Evolutionary conservation across 352 stramenopile genomes (phyloP).

Genomic region (Globisporangium uncinulatum): DNA sequence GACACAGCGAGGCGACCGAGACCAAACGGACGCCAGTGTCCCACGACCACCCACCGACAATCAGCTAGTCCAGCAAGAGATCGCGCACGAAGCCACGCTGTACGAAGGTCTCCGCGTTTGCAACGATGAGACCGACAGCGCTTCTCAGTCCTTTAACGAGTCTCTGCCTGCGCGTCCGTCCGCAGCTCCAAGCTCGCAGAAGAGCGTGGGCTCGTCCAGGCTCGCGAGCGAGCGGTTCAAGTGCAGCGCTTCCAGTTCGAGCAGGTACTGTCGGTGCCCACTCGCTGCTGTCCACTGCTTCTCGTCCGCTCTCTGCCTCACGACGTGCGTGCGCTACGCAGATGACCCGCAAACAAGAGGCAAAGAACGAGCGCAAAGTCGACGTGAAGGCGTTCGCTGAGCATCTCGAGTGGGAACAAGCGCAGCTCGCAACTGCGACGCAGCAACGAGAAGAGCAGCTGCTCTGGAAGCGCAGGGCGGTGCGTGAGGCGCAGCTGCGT

Average conservation of each 20-base stretch:
- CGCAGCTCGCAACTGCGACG: conserved; percentile 19
- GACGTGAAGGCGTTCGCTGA: conserved; percentile 21
- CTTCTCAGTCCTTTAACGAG: neutral
- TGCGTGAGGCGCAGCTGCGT: conserved; percentile 18
- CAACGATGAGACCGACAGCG: neutral
- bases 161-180: neutral
- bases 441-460: conserved; percentile 8
- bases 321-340: conserved; percentile 2
- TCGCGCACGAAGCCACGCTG: conserved; percentile 4
- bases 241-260: conserved; percentile 16
- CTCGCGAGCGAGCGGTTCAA: conserved; percentile 7
- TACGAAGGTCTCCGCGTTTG: neutral
- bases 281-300: neutral
- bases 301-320: neutral
- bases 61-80: conserved; percentile 7
- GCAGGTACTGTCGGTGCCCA: conserved; percentile 4
- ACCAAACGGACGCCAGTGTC: neutral
- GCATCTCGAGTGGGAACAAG: conserved; percentile 33
- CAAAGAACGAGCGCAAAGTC: conserved; percentile 19
- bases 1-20: neutral
- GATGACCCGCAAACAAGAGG: conserved; percentile 19
- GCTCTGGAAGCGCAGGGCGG: conserved; percentile 10
- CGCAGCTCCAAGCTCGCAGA: conserved; percentile 8
- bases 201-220: conserved; percentile 4
- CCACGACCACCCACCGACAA: neutral